Conservation (phyloP, 2,329 filamentous ascomycete genomes). For the Paracamarosporium sp. region DNA sequence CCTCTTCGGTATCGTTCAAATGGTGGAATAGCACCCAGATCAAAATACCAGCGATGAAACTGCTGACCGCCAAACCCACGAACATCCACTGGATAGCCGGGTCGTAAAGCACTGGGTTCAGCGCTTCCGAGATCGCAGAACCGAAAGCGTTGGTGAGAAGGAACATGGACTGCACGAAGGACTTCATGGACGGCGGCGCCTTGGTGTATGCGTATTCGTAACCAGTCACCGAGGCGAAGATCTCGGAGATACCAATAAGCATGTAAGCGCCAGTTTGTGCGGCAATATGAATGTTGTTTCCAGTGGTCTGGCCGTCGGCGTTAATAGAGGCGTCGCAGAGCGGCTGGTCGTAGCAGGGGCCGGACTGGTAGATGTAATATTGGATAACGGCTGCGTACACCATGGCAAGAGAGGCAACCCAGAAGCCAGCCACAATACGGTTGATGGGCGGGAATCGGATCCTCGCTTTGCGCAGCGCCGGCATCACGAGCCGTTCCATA, state of each 20-base stretch:
- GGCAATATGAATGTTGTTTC: constrained; percentile 53
- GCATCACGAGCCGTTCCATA: constrained; percentile 52
- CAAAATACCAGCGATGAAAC: constrained; percentile 39
- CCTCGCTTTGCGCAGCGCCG: constrained; percentile 48
- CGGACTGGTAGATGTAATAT: constrained; percentile 62
- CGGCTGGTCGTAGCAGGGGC: constrained; percentile 59
- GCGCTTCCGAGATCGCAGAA: constrained; percentile 67
- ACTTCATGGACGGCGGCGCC: constrained; percentile 56
- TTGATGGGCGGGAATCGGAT: constrained; percentile 60
- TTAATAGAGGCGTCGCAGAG: constrained; percentile 39
- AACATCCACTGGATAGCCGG: constrained; percentile 72
- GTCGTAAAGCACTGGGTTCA: constrained; percentile 67
- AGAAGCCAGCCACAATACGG: constrained; percentile 60
- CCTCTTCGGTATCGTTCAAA: constrained; percentile 44
- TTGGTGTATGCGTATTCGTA: constrained; percentile 59
- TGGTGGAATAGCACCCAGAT: constrained; percentile 49
- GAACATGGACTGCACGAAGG: constrained; percentile 60
- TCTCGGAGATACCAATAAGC: constrained; percentile 56
- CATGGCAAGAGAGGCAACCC: constrained; percentile 60
- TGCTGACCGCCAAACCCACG: constrained; percentile 38
- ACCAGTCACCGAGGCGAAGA: constrained; percentile 56
- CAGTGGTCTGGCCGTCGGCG: constrained; percentile 36
- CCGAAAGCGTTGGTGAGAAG: constrained; percentile 68
- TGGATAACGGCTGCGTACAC: constrained; percentile 64
- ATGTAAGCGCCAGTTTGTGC: constrained; percentile 56